Evolutionary conservation across 148 eudicot genomes (phyloP).

Genomic region (Drosera capensis): DNA sequence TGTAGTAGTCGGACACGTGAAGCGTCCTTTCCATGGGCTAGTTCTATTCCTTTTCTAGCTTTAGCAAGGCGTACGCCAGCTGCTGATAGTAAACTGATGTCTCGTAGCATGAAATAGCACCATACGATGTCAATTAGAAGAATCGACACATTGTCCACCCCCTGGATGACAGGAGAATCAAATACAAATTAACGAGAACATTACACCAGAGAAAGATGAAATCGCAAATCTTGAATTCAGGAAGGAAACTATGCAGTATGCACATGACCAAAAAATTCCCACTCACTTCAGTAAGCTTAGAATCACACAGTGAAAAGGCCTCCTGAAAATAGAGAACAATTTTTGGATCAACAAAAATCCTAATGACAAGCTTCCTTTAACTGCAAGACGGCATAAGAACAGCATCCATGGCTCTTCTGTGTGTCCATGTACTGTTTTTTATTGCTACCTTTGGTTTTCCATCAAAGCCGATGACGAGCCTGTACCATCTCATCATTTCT

Average conservation of each 20-base stretch:
- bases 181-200: not conserved
- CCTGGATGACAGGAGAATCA: conserved; percentile 16
- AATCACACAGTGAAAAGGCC: conserved; percentile 71
- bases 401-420: not conserved
- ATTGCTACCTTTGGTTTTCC: too few relatives aligned
- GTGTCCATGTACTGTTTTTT: too few relatives aligned
- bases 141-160: conserved; percentile 71
- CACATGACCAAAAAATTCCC: not conserved
- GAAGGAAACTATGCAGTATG: not conserved
- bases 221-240: not conserved
- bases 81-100: conserved; percentile 63
- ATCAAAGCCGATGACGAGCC: too few relatives aligned
- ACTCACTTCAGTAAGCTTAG: conserved; percentile 60
- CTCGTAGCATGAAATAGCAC: conserved; percentile 97
- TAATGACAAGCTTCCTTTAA: not conserved
- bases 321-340: conserved; percentile 36
- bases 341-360: not conserved
- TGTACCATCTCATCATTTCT: not conserved
- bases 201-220: not conserved
- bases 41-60: conserved; percentile 72
- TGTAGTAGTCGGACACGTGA: conserved; percentile 73
- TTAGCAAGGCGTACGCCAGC: conserved; percentile 80
- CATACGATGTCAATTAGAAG: conserved; percentile 93
- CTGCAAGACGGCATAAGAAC: not conserved
- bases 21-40: conserved; percentile 76